Evolutionary conservation across 2,329 filamentous ascomycete genomes (phyloP).

Genomic region (Leptographium radiaticola): DNA sequence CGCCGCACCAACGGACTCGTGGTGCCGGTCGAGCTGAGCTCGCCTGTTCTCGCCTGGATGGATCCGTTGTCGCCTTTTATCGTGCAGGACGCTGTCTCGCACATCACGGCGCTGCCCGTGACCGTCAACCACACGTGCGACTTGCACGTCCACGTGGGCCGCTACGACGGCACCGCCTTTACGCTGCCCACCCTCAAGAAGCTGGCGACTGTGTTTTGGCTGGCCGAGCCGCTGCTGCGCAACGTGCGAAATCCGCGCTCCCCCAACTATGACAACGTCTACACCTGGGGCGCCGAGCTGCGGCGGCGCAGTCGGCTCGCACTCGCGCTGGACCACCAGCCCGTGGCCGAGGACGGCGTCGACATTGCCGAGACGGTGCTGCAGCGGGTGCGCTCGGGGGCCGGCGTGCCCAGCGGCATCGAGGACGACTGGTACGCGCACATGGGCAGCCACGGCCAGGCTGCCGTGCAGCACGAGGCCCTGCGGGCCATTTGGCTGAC

Average conservation of each 20-base stretch:
- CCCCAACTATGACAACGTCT: constrained; percentile 23
- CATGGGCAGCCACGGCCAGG: constrained; percentile 6
- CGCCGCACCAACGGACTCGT: constrained; percentile 15
- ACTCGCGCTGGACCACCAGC: constrained; percentile 3
- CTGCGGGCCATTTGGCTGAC: constrained; percentile 19
- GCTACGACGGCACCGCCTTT: constrained; percentile 19
- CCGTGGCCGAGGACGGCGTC: background rate
- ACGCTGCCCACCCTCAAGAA: constrained; percentile 20
- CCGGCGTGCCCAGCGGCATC: background rate
- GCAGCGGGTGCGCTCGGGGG: background rate
- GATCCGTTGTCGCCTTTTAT: constrained; percentile 10
- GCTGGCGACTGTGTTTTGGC: constrained; percentile 23
- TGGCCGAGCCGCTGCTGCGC: constrained; percentile 22
- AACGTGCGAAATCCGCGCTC: constrained; percentile 23
- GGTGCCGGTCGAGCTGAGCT: constrained; percentile 24
- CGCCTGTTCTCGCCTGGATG: constrained; percentile 20
- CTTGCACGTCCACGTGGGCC: constrained; percentile 26
- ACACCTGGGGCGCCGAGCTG: constrained; percentile 24
- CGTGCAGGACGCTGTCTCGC: constrained; percentile 14
- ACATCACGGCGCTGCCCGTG: constrained; percentile 15
- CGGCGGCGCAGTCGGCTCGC: constrained; percentile 21
- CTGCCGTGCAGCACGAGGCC: constrained; percentile 11
- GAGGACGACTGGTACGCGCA: constrained; percentile 11
- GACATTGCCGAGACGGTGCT: constrained; percentile 5
- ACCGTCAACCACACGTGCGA: constrained; percentile 24